phyloP scores from a whole-genome alignment of 2,329 filamentous ascomycete genomes.

The Penicillium sp. region DNA sequence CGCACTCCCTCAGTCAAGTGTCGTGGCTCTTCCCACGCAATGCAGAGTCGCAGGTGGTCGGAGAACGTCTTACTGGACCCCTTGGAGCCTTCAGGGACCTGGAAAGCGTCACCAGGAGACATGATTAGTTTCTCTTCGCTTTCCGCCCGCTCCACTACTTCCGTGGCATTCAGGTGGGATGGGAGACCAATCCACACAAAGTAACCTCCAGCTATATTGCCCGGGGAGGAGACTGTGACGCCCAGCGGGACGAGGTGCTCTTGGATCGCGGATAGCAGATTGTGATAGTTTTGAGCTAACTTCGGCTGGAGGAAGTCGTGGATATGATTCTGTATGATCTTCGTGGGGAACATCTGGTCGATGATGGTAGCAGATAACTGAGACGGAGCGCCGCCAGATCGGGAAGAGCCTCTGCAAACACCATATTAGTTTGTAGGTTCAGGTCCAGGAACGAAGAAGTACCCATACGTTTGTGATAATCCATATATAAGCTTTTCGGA shows the following conservation, averaged over 20 bases:
- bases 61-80: conserved; percentile 54
- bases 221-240: too few relatives aligned
- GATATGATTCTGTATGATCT: conserved; percentile 54
- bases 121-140: conserved; percentile 64
- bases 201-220: conserved; percentile 65
- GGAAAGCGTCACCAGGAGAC: conserved; percentile 66
- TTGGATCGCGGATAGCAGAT: conserved; percentile 58
- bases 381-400: conserved; percentile 58
- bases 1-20: conserved; percentile 64
- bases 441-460: background rate
- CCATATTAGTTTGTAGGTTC: conserved; percentile 13
- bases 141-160: conserved; percentile 56
- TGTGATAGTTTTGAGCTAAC: conserved; percentile 52
- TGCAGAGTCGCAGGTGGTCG: conserved; percentile 62
- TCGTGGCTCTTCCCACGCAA: conserved; percentile 67
- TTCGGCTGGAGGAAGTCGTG: conserved; percentile 51
- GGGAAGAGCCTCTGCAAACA: conserved; percentile 50
- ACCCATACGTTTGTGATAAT: conserved; percentile 56
- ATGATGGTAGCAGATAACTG: conserved; percentile 58
- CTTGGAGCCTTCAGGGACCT: conserved; percentile 56
- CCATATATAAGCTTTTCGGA: conserved; percentile 59
- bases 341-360: conserved; percentile 51
- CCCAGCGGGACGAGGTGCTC: conserved; percentile 61
- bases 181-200: conserved; percentile 77
- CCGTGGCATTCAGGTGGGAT: conserved; percentile 48